phyloP scores from a whole-genome alignment of 768 basidiomycete species.

The Trametes cingulata region DNA sequence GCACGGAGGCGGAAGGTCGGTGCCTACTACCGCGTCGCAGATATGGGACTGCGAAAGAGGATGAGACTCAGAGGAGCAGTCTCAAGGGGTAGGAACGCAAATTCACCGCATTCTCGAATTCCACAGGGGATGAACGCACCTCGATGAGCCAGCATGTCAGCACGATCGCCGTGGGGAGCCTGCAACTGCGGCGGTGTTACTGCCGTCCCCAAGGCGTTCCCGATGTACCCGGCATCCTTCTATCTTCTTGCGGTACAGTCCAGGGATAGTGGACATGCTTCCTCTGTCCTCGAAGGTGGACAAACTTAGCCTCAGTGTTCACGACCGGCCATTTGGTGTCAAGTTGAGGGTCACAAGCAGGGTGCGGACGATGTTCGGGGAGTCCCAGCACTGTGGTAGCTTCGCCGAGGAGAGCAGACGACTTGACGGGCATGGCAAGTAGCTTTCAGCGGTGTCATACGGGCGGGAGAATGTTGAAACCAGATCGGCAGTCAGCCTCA shows the following conservation, averaged over 20 bases:
- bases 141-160: not conserved
- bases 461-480: no score
- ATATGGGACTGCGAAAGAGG: not conserved
- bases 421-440: no score
- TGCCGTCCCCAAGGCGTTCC: not conserved
- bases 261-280: not conserved
- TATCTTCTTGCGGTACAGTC: not conserved
- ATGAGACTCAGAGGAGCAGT: not conserved
- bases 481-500: no score
- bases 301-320: no score
- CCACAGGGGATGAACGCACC: not conserved
- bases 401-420: no score
- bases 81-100: not conserved
- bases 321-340: no score
- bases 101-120: not conserved
- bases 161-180: not conserved
- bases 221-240: not conserved
- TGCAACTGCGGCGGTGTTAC: slow-evolving; percentile 1
- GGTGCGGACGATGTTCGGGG: no score
- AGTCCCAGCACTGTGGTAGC: no score
- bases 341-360: no score
- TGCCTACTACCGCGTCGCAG: no score
- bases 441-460: no score
- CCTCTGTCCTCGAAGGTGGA: no score
- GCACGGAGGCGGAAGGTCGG: not conserved